phyloP scores from a whole-genome alignment of 139 green algal species.

The Chlamydomonas sphaeroides region DNA sequence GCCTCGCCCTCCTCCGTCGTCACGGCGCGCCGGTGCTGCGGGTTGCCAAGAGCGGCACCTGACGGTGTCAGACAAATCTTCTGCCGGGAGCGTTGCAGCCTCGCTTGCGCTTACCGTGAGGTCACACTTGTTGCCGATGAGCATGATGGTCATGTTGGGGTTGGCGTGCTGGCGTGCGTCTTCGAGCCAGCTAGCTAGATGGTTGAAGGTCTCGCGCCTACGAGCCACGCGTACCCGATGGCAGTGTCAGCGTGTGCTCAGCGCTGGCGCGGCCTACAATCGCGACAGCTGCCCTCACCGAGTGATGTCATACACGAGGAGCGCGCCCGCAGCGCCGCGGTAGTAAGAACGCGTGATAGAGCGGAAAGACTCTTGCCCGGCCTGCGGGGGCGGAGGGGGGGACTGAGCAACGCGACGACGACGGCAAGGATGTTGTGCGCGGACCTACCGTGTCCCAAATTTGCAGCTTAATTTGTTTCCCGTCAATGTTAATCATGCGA shows the following conservation, averaged over 20 bases:
- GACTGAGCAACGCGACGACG: background rate
- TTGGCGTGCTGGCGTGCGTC: conserved; percentile 99
- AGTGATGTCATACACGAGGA: conserved; percentile 99
- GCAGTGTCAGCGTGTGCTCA: background rate
- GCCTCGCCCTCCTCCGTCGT: conserved; percentile 96
- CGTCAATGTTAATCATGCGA: conserved; percentile 98
- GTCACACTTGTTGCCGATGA: conserved; percentile 99
- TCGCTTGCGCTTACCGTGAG: conserved; percentile 70
- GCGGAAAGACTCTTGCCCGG: conserved; percentile 97
- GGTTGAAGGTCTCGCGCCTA: conserved; percentile 97
- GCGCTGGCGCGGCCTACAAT: background rate
- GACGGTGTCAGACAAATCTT: no score
- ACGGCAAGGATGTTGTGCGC: no score
- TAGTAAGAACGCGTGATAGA: conserved; percentile 99
- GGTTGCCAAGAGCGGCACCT: no score
- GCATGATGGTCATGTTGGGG: conserved; percentile 99
- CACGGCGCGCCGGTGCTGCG: conserved; percentile 90
- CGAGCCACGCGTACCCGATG: background rate
- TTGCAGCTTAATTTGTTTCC: conserved; percentile 99
- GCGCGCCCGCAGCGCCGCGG: conserved; percentile 95
- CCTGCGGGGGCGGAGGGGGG: conserved; percentile 60
- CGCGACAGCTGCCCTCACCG: conserved; percentile 7
- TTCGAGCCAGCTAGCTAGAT: conserved; percentile 97
- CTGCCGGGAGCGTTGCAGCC: background rate
- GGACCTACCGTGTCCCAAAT: conserved; percentile 95